Conservation (phyloP, 257 asterid genomes). For the Sherardia arvensis region DNA sequence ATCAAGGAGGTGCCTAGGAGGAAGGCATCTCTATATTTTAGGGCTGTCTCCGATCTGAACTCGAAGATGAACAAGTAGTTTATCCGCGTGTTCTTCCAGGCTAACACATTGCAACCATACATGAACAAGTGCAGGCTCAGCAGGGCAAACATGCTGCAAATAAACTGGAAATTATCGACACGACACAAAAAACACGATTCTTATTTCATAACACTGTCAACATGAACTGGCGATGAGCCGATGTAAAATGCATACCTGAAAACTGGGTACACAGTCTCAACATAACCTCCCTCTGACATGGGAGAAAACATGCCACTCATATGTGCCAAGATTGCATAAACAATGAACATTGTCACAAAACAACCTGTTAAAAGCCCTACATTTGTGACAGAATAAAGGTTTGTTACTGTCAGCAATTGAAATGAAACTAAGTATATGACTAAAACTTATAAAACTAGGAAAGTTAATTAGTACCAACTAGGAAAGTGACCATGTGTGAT, state of each 20-base stretch:
- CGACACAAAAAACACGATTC: too few species aligned
- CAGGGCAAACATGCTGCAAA: slow-evolving; percentile 89
- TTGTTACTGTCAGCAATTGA: not conserved
- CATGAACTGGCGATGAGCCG: not conserved
- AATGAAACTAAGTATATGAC: too few species aligned
- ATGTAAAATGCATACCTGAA: slow-evolving; percentile 49
- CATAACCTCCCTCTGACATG: slow-evolving; percentile 36
- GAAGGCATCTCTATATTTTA: slow-evolving; percentile 81
- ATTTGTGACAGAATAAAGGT: slow-evolving; percentile 4
- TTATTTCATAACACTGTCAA: too few species aligned
- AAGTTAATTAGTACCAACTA: slow-evolving; percentile 51
- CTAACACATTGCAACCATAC: slow-evolving; percentile 85
- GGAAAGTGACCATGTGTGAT: slow-evolving; percentile 87
- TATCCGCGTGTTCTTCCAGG: slow-evolving; percentile 80
- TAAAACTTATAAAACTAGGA: too few species aligned
- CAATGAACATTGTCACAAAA: slow-evolving; percentile 65
- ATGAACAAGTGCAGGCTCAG: slow-evolving; percentile 82
- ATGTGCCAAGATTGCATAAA: slow-evolving; percentile 81
- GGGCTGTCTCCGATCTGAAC: slow-evolving; percentile 52
- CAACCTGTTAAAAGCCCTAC: slow-evolving; percentile 92
- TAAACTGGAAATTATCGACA: too few species aligned
- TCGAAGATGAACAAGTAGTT: slow-evolving; percentile 86
- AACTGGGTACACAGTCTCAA: slow-evolving; percentile 83
- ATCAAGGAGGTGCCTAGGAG: slow-evolving; percentile 71
- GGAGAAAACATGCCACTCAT: slow-evolving; percentile 72